Evolutionary conservation across 176 grass and related monocot genomes (phyloP).

Genomic region (Eremochloa ophiuroides): DNA sequence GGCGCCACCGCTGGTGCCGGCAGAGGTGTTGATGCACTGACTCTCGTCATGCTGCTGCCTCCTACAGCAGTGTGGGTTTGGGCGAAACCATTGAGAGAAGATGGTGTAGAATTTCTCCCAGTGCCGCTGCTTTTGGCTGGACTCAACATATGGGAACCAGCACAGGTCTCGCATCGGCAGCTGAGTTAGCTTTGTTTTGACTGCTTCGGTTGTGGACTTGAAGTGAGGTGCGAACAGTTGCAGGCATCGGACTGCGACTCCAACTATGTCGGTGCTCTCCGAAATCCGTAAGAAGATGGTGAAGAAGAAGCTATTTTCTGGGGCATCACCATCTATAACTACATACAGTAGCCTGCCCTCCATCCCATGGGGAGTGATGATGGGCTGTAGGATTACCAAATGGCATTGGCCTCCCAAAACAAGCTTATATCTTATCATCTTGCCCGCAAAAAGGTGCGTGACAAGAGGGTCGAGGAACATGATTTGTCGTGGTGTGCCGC

Average conservation of each 20-base stretch:
- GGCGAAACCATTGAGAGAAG: neutral
- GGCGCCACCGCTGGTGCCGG: too few species aligned
- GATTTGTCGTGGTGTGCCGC: too few species aligned
- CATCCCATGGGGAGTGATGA: neutral
- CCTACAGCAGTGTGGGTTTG: neutral
- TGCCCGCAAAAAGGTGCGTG: neutral
- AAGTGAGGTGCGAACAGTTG: neutral
- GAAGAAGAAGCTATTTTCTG: neutral
- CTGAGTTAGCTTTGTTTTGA: neutral
- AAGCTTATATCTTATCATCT: neutral
- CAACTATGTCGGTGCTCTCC: neutral
- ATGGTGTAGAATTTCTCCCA: neutral
- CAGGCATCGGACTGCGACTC: neutral
- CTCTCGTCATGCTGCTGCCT: too few species aligned
- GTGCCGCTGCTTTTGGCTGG: neutral
- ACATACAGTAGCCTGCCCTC: neutral
- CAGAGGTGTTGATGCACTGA: too few species aligned
- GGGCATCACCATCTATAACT: neutral
- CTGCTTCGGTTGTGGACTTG: neutral
- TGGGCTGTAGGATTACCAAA: neutral
- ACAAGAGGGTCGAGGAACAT: neutral
- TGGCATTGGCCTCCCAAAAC: neutral
- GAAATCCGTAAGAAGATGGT: neutral
- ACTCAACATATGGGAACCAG: neutral
- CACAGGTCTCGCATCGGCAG: neutral